These are phyloP conservation scores for Pseudogymnoascus sp. DNA, from an alignment of 2,329 filamentous ascomycete species.

Conservation along the genomic window DNA sequence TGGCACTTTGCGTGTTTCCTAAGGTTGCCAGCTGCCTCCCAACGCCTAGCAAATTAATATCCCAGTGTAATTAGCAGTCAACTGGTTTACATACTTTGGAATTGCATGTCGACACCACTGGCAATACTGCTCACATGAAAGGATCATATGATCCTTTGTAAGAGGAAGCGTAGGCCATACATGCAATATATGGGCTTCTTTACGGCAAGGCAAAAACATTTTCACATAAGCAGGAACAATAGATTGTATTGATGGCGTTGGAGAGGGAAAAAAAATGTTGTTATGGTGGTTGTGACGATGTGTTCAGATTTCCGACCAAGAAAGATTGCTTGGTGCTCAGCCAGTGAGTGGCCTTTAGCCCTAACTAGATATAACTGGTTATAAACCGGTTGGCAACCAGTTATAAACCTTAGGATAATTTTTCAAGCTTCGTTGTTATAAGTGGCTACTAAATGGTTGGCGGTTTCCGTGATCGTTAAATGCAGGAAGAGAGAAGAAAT, in stretches of 20 bases:
- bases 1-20: neutral
- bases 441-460: neutral
- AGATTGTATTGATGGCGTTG: no score
- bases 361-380: neutral
- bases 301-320: neutral
- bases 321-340: neutral
- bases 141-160: neutral
- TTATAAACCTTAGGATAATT: neutral
- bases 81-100: neutral
- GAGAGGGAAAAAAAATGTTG: no score
- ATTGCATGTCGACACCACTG: neutral
- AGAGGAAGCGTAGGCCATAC: neutral
- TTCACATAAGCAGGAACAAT: neutral
- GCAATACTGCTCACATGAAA: neutral
- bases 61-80: neutral
- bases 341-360: neutral
- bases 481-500: neutral
- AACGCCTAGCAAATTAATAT: neutral
- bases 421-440: neutral
- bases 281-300: no score
- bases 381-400: neutral
- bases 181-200: neutral
- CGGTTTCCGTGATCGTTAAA: neutral
- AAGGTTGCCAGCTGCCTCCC: neutral
- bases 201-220: neutral